phyloP scores from a whole-genome alignment of 495 filamentous ascomycete species.

The Aspergillus panamensis region DNA sequence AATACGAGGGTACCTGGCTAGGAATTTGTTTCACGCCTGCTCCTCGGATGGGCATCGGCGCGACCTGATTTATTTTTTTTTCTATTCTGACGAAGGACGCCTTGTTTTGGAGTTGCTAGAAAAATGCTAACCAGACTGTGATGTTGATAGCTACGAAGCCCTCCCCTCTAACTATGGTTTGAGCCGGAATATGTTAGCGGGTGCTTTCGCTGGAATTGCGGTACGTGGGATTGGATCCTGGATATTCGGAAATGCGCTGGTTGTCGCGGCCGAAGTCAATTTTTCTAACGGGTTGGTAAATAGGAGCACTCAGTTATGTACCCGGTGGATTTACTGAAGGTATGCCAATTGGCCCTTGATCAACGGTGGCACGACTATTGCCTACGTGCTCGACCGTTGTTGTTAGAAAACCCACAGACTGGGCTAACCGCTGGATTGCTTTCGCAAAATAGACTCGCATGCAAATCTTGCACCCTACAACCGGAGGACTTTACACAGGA shows the following conservation, averaged over 20 bases:
- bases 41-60: neutral
- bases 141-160: slow-evolving; percentile 57
- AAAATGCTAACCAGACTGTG: slow-evolving; percentile 24
- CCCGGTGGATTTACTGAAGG: slow-evolving; percentile 96
- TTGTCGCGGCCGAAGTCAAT: slow-evolving; percentile 20
- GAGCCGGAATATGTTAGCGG: slow-evolving; percentile 79
- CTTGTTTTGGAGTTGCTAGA: neutral
- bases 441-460: slow-evolving; percentile 72
- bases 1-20: neutral
- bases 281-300: neutral
- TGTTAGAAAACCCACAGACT: slow-evolving; percentile 5
- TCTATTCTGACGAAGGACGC: neutral
- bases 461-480: slow-evolving; percentile 88
- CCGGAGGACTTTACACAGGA: slow-evolving; percentile 82
- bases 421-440: slow-evolving; percentile 19
- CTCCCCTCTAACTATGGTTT: slow-evolving; percentile 68
- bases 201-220: slow-evolving; percentile 95
- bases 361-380: neutral
- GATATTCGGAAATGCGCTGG: neutral
- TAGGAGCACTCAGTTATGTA: slow-evolving; percentile 96
- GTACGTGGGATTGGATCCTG: slow-evolving; percentile 46
- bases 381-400: neutral
- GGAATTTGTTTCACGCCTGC: neutral
- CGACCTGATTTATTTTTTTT: neutral
- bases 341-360: slow-evolving; percentile 41